Evolutionary conservation across 2,329 filamentous ascomycete species (phyloP).

Genomic region (Aureobasidium sp.): DNA sequence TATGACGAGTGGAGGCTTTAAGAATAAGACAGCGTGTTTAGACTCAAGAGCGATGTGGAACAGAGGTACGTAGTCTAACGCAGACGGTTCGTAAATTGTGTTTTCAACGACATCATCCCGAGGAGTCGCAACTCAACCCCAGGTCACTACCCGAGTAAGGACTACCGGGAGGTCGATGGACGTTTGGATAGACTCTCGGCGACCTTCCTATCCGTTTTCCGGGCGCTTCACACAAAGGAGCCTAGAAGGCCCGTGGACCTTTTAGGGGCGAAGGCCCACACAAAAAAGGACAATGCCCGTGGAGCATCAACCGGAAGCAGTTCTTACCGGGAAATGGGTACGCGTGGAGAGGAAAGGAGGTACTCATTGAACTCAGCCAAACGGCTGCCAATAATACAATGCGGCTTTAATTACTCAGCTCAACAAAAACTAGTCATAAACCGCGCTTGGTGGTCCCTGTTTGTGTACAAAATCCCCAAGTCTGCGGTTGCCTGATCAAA

Average conservation of each 20-base stretch:
- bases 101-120: slow-evolving; percentile 7
- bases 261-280: not conserved
- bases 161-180: not conserved
- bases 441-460: not conserved
- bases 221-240: not conserved
- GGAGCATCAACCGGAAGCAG: not conserved
- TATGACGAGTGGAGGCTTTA: not conserved
- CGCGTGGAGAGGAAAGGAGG: not conserved
- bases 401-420: not conserved
- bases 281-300: not conserved
- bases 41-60: not conserved
- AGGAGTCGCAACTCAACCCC: not conserved
- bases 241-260: not conserved
- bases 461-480: not conserved
- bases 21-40: not conserved
- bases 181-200: not conserved
- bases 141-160: not conserved
- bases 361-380: not conserved
- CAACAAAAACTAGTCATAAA: not conserved
- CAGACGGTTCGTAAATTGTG: not conserved
- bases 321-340: not conserved
- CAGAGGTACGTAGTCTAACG: not conserved
- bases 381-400: not conserved
- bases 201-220: not conserved
- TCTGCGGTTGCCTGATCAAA: not conserved